Percentiles rank a stretch among this genome's conserved stretches.
Conservation (phyloP, 2,329 filamentous ascomycete species). For the Colletotrichum eleusines region DNA sequence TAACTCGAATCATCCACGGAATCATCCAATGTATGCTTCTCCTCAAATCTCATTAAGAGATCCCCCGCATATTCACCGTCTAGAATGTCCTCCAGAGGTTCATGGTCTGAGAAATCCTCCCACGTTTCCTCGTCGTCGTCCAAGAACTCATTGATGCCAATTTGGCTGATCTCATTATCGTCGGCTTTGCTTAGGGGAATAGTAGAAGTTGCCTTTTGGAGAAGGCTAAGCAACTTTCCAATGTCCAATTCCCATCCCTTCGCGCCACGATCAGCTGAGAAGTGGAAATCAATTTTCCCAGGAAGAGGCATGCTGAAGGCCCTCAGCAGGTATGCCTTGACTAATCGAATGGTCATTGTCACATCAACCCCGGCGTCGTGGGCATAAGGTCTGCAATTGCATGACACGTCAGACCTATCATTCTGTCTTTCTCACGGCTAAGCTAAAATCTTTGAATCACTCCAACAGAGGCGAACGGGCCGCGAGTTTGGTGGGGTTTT, state of each 20-base stretch:
- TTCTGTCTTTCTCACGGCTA: no score
- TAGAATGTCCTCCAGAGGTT: neutral
- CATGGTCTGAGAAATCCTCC: neutral
- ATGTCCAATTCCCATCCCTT: neutral
- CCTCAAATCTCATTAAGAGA: neutral
- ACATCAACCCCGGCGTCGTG: neutral
- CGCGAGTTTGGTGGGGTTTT: no score
- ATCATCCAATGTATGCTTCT: neutral
- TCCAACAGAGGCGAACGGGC: no score
- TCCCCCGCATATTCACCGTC: neutral
- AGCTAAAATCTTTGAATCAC: no score
- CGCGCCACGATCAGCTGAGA: neutral
- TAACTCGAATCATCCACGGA: neutral
- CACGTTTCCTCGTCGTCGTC: neutral
- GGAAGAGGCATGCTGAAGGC: slow-evolving; percentile 6
- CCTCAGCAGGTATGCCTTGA: neutral
- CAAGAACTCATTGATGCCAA: neutral
- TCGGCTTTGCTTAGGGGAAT: neutral
- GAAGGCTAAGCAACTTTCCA: neutral
- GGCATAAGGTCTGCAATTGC: neutral
- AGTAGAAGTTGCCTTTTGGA: neutral
- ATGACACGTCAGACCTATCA: no score
- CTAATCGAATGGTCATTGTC: neutral
- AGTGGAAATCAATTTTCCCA: slow-evolving; percentile 2
- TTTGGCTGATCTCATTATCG: neutral